These are phyloP conservation scores for Mortierella antarctica DNA, from an alignment of 192 early-diverging fungal genomes.

Conservation along the genomic window DNA sequence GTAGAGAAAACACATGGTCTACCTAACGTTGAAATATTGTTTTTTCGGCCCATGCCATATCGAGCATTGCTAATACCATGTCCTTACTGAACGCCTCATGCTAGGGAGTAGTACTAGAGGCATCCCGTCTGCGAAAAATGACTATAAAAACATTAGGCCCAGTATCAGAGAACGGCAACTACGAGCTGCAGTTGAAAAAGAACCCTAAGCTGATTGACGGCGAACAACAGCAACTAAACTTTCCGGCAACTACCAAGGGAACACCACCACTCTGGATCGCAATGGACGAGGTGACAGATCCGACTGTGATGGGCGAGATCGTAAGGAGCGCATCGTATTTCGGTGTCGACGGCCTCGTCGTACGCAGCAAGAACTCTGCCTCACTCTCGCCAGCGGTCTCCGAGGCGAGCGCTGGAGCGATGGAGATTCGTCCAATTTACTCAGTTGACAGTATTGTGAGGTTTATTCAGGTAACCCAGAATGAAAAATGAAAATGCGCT, in stretches of 20 bases:
- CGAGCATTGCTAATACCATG: too few species aligned
- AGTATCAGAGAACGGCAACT: slow-evolving; percentile 4
- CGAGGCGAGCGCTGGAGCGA: slow-evolving; percentile 71
- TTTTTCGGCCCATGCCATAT: too few species aligned
- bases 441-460: slow-evolving; percentile 55
- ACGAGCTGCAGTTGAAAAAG: not conserved
- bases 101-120: slow-evolving; percentile 59
- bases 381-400: slow-evolving; percentile 64
- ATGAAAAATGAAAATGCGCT: not conserved
- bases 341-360: slow-evolving; percentile 70
- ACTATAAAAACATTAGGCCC: not conserved
- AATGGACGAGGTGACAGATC: slow-evolving; percentile 57
- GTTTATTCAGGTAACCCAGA: slow-evolving; percentile 61
- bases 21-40: too few species aligned
- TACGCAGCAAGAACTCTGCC: slow-evolving; percentile 52
- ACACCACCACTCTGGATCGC: slow-evolving; percentile 58
- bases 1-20: slow-evolving; percentile 9
- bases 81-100: too few species aligned
- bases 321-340: slow-evolving; percentile 67
- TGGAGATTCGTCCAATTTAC: slow-evolving; percentile 70
- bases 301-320: slow-evolving; percentile 73
- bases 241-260: not conserved
- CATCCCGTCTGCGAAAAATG: slow-evolving; percentile 15
- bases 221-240: not conserved
- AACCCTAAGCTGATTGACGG: not conserved